Conservation (phyloP, 371 early-diverging fungal species). For the Nematocida sp. region DNA sequence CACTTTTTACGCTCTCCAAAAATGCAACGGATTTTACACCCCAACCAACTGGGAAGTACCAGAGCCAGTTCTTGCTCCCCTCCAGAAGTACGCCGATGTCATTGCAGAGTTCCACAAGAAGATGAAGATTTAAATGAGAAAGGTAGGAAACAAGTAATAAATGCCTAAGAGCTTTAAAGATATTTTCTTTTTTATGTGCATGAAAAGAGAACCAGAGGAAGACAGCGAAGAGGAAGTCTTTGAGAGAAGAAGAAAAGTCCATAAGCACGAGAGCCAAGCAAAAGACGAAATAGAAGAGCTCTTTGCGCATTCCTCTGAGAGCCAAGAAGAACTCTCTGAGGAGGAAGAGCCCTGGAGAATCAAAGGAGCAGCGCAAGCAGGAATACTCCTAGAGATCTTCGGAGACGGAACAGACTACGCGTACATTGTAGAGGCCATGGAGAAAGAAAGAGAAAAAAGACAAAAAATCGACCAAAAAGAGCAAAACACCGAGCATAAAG, state of each 20-base stretch:
- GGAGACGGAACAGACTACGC: slow-evolving; percentile 50
- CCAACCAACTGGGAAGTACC: slow-evolving; percentile 86
- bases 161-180: not conserved
- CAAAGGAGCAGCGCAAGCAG: slow-evolving; percentile 23
- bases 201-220: slow-evolving; percentile 47
- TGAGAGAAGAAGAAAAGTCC: slow-evolving; percentile 54
- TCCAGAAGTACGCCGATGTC: slow-evolving; percentile 54
- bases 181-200: not conserved
- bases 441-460: no score
- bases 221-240: slow-evolving; percentile 52
- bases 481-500: no score
- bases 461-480: no score
- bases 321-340: slow-evolving; percentile 9
- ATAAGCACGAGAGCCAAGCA: slow-evolving; percentile 26
- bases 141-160: not conserved
- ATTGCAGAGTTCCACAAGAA: slow-evolving; percentile 55
- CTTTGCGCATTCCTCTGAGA: slow-evolving; percentile 37
- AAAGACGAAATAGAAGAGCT: slow-evolving; percentile 54
- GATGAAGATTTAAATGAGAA: slow-evolving; percentile 16
- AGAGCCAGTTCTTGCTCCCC: slow-evolving; percentile 57
- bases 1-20: slow-evolving; percentile 89
- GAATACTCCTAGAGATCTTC: slow-evolving; percentile 38
- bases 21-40: slow-evolving; percentile 90
- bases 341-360: slow-evolving; percentile 24
- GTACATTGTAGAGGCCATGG: slow-evolving; percentile 6